A percentile compares a stretch with the other conserved stretches of the same genome.
Conservation (phyloP, 2,329 filamentous ascomycete genomes). For the Fulvia fulva region DNA sequence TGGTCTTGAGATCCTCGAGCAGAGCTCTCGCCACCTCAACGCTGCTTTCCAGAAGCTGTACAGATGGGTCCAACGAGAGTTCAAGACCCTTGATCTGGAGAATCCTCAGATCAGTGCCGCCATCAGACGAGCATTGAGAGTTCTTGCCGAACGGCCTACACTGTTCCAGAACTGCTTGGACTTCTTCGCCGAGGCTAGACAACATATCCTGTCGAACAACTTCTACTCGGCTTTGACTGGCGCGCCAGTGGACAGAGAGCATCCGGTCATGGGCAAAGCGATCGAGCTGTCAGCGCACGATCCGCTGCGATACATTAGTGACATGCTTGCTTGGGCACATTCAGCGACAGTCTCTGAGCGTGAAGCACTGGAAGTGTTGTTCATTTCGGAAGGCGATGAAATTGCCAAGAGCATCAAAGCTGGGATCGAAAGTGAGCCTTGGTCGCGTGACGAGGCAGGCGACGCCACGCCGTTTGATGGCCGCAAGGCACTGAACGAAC, state of each 20-base stretch:
- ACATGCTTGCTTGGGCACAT: conserved; percentile 97
- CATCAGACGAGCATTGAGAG: conserved; percentile 76
- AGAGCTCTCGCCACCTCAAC: conserved; percentile 81
- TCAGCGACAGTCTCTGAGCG: conserved; percentile 90
- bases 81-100: conserved; percentile 87
- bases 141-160: conserved; percentile 82
- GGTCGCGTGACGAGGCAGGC: conserved; percentile 55
- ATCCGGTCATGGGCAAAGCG: conserved; percentile 60
- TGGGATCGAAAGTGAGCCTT: conserved; percentile 77
- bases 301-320: conserved; percentile 82
- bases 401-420: conserved; percentile 77
- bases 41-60: conserved; percentile 92
- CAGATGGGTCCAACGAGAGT: conserved; percentile 89
- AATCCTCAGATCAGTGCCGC: conserved; percentile 86
- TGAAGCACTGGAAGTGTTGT: conserved; percentile 86
- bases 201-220: conserved; percentile 79
- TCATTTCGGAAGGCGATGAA: conserved; percentile 85
- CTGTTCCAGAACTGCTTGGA: conserved; percentile 92
- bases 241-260: conserved; percentile 55
- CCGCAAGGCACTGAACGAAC: conserved; percentile 72
- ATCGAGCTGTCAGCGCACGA: conserved; percentile 95
- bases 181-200: conserved; percentile 85
- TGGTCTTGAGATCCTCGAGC: conserved; percentile 86
- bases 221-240: conserved; percentile 89
- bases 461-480: conserved; percentile 65